Conservation (phyloP, 2,329 filamentous ascomycete species). For the Podosphaera leucotricha region DNA sequence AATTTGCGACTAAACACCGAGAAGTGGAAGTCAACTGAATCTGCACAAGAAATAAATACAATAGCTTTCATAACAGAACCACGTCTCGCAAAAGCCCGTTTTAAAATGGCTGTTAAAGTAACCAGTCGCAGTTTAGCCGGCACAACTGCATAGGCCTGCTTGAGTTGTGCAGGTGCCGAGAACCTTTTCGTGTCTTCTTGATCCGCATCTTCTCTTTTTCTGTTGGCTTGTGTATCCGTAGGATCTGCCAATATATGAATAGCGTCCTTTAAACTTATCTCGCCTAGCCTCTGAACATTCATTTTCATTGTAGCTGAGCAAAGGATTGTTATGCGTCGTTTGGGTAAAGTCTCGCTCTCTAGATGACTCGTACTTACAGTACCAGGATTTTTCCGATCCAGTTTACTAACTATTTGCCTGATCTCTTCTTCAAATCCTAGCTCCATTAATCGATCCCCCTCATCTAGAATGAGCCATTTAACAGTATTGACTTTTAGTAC, state of each 20-base stretch:
- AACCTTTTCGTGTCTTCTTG: constrained; percentile 30
- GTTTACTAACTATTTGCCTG: constrained; percentile 58
- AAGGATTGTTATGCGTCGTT: constrained; percentile 61
- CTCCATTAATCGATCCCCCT: constrained; percentile 96
- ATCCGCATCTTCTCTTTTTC: constrained; percentile 23
- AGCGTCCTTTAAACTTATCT: constrained; percentile 86
- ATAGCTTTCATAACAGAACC: constrained; percentile 93
- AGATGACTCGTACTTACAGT: constrained; percentile 34
- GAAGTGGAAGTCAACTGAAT: constrained; percentile 93
- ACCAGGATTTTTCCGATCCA: constrained; percentile 39
- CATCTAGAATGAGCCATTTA: constrained; percentile 81
- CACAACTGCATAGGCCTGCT: constrained; percentile 72
- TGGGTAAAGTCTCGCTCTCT: constrained; percentile 38
- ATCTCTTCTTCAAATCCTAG: constrained; percentile 91
- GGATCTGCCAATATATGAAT: constrained; percentile 56
- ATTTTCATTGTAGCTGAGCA: constrained; percentile 97
- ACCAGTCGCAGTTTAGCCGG: constrained; percentile 81
- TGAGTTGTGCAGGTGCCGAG: constrained; percentile 73
- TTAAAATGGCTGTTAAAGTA: constrained; percentile 61
- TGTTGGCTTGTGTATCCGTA: constrained; percentile 24
- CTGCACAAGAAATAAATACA: constrained; percentile 87
- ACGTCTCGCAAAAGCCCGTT: constrained; percentile 66
- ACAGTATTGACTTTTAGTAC: constrained; percentile 72
- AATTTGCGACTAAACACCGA: constrained; percentile 37
- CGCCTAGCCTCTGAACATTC: constrained; percentile 79